Conservation (phyloP, 169 alveolate species). For the Plasmodium ovale region DNA sequence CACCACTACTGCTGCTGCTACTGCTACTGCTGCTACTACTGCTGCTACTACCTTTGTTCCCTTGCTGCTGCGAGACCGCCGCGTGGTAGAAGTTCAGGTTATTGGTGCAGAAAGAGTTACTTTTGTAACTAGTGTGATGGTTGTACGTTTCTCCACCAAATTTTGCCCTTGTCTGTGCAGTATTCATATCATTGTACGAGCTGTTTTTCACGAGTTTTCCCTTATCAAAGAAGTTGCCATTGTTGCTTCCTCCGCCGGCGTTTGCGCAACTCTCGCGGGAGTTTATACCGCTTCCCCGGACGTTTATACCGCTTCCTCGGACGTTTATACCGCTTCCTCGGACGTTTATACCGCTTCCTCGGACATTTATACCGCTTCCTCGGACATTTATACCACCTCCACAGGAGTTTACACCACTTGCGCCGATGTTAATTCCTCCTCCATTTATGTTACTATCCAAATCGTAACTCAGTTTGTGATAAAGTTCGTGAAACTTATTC, state of each 20-base stretch:
- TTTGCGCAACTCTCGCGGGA: background rate
- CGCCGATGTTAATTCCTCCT: no score
- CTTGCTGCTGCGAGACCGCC: background rate
- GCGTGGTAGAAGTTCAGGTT: background rate
- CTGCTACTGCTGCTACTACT: background rate
- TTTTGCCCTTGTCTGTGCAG: constrained; percentile 6
- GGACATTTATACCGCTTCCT: no score
- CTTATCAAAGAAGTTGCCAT: constrained; percentile 1
- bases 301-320: background rate
- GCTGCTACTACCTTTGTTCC: constrained; percentile 1
- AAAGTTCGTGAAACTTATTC: constrained; percentile 27
- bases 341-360: no score
- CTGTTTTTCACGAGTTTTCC: constrained; percentile 4
- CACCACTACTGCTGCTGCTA: background rate
- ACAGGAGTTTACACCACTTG: no score
- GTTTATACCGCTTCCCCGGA: background rate
- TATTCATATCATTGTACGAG: constrained; percentile 18
- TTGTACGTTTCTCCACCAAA: background rate
- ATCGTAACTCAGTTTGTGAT: constrained; percentile 3
- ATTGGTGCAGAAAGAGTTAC: constrained; percentile 41
- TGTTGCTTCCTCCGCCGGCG: background rate
- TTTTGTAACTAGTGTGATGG: constrained; percentile 11
- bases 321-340: background rate
- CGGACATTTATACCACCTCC: no score
- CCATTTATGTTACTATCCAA: no score